Percentiles rank a stretch among this genome's conserved stretches.
Evolutionary conservation across 257 asterid genomes (phyloP).

Genomic region (Nicotiana noctiflora): DNA sequence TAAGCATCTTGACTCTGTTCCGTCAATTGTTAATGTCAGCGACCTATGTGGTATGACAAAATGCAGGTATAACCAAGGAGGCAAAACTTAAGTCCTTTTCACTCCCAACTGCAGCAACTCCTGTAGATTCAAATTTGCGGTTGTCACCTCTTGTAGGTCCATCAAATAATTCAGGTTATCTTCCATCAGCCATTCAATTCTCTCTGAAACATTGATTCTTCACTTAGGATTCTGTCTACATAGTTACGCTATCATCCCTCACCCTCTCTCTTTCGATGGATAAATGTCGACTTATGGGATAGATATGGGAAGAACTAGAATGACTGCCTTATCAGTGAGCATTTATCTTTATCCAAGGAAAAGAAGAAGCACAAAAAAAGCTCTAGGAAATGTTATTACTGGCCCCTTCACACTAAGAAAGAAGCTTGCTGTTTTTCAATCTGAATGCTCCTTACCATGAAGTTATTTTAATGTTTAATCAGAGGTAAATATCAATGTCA

Average conservation of each 20-base stretch:
- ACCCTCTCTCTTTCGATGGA: background rate
- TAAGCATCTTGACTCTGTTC: background rate
- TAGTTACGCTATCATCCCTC: background rate
- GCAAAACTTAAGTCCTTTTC: conserved; percentile 19
- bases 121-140: conserved; percentile 26
- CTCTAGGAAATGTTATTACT: background rate
- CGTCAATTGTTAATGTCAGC: background rate
- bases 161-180: conserved; percentile 35
- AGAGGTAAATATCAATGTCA: background rate
- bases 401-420: background rate
- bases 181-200: conserved; percentile 18
- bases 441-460: background rate
- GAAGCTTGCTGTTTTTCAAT: background rate
- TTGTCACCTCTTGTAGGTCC: conserved; percentile 24
- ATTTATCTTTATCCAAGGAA: background rate
- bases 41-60: background rate
- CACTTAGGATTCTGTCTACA: background rate
- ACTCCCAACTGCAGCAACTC: conserved; percentile 29
- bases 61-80: conserved; percentile 40
- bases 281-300: background rate
- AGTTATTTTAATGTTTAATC: background rate
- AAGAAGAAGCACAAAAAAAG: background rate
- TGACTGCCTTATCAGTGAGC: background rate
- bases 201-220: background rate
- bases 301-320: background rate